These are phyloP conservation scores for Boletus fagicola DNA, from an alignment of 768 basidiomycete species.

Conservation along the genomic window DNA sequence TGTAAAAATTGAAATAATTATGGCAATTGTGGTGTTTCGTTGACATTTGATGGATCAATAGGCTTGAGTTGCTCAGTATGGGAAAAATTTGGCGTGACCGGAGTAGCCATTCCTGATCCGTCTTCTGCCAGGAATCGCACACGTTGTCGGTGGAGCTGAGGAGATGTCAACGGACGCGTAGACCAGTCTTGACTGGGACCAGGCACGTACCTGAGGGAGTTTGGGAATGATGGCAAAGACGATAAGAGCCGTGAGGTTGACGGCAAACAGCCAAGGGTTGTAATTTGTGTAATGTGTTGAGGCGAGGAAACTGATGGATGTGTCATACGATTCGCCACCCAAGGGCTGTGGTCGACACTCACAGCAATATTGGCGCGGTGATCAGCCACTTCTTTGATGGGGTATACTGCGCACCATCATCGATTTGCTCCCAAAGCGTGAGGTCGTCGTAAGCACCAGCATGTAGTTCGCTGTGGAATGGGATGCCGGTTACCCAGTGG, in stretches of 20 bases:
- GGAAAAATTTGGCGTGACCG: conserved; percentile 57
- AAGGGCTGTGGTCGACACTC: conserved; percentile 31
- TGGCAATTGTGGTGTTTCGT: conserved; percentile 38
- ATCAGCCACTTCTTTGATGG: conserved; percentile 98
- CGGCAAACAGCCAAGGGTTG: conserved; percentile 87
- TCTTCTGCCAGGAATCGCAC: conserved; percentile 73
- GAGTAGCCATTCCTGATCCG: conserved; percentile 64
- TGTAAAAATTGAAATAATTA: conserved; percentile 9
- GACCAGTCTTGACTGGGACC: conserved; percentile 1
- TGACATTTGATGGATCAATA: conserved; percentile 38
- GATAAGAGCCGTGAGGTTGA: conserved; percentile 81
- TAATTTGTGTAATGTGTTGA: conserved; percentile 99
- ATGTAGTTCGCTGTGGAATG: conserved; percentile 84
- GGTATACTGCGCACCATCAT: conserved; percentile 97
- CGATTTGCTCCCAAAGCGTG: conserved; percentile 99
- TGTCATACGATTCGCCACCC: not conserved
- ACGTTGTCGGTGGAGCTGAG: conserved; percentile 77
- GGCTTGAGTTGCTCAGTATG: conserved; percentile 42
- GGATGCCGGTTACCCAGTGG: conserved; percentile 96
- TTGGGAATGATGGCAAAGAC: conserved; percentile 87
- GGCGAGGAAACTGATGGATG: conserved; percentile 72
- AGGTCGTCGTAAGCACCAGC: conserved; percentile 96
- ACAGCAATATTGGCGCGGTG: conserved; percentile 87
- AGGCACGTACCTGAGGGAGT: conserved; percentile 75
- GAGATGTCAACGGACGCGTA: conserved; percentile 15